Evolutionary conservation across 2,329 filamentous ascomycete species (phyloP).

Genomic region (Ciborinia camelliae): DNA sequence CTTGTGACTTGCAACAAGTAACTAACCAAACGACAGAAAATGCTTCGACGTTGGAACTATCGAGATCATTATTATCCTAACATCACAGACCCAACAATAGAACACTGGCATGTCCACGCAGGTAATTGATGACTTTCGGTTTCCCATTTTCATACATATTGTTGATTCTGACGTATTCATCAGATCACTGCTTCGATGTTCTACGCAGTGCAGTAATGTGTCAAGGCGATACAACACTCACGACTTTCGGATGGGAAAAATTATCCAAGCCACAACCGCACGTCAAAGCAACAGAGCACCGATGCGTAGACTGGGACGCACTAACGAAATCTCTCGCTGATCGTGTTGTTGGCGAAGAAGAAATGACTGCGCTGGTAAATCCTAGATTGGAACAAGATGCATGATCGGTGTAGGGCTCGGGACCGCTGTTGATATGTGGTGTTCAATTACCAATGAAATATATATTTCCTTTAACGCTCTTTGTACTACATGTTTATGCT

Average conservation of each 20-base stretch:
- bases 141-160: too few species aligned
- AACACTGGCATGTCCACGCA: conserved; percentile 14
- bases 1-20: background rate
- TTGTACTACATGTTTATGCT: background rate
- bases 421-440: background rate
- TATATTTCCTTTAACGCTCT: background rate
- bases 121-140: background rate
- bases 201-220: conserved; percentile 12
- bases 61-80: conserved; percentile 9
- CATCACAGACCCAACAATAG: conserved; percentile 3
- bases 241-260: conserved; percentile 11
- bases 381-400: background rate
- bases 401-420: background rate
- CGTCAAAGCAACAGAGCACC: conserved; percentile 3
- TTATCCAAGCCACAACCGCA: conserved; percentile 9
- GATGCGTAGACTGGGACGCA: background rate
- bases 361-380: conserved; percentile 14
- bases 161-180: background rate
- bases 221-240: conserved; percentile 13
- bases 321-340: background rate
- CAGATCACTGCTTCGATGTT: conserved; percentile 15
- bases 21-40: background rate
- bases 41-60: conserved; percentile 13
- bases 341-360: conserved; percentile 2
- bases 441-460: background rate